phyloP scores from a whole-genome alignment of 768 basidiomycete genomes.

The Amanita muscaria region DNA sequence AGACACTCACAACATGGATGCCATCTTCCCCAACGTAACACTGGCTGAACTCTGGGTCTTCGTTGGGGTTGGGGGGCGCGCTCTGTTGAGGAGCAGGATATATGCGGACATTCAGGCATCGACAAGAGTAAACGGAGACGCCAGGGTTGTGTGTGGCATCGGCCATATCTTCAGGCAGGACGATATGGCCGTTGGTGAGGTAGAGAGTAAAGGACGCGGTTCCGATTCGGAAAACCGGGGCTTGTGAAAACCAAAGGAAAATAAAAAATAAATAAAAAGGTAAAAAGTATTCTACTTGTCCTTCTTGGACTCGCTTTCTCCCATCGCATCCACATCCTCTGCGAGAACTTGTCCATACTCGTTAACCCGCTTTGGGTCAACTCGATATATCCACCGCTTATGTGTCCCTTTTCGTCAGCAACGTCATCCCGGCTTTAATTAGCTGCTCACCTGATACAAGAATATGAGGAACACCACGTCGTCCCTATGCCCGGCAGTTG shows the following conservation, averaged over 20 bases:
- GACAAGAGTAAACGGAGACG: slow-evolving; percentile 41
- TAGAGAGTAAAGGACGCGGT: slow-evolving; percentile 17
- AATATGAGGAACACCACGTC: slow-evolving; percentile 89
- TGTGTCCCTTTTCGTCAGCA: slow-evolving; percentile 15
- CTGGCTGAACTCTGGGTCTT: slow-evolving; percentile 37
- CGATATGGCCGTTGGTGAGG: slow-evolving; percentile 6
- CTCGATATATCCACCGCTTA: slow-evolving; percentile 94
- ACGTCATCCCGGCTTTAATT: background rate
- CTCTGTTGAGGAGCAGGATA: slow-evolving; percentile 26
- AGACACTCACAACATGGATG: slow-evolving; percentile 48
- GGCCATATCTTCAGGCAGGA: slow-evolving; percentile 22
- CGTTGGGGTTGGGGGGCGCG: slow-evolving; percentile 22
- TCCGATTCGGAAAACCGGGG: slow-evolving; percentile 34
- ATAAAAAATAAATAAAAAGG: slow-evolving; percentile 2
- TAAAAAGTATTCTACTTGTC: slow-evolving; percentile 27
- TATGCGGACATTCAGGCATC: slow-evolving; percentile 65
- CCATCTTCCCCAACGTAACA: slow-evolving; percentile 63
- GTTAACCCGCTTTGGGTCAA: slow-evolving; percentile 91
- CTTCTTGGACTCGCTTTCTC: slow-evolving; percentile 49
- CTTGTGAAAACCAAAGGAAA: background rate
- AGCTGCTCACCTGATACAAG: slow-evolving; percentile 73
- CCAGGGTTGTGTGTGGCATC: slow-evolving; percentile 16
- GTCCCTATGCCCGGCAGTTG: slow-evolving; percentile 37
- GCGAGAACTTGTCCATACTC: slow-evolving; percentile 87
- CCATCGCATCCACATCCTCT: slow-evolving; percentile 34